These are phyloP conservation scores for Penicillium canariense DNA, from an alignment of 495 filamentous ascomycete species.

Conservation along the genomic window DNA sequence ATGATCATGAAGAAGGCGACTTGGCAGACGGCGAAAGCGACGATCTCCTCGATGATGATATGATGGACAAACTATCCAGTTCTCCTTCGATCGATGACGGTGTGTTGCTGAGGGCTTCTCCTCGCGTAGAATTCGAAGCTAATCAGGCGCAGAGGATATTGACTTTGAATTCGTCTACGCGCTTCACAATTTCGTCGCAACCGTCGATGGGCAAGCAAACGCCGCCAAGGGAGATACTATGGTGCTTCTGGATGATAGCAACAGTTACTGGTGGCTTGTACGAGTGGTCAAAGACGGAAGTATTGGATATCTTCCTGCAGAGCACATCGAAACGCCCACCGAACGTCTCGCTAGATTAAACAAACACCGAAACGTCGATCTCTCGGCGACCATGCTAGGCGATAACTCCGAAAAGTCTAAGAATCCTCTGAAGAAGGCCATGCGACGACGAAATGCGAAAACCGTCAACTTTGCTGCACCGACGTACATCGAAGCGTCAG, in stretches of 20 bases:
- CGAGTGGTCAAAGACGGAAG: slow-evolving; percentile 95
- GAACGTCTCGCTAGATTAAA: slow-evolving; percentile 91
- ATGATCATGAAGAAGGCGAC: slow-evolving; percentile 59
- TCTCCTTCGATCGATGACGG: slow-evolving; percentile 98
- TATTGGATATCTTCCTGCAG: slow-evolving; percentile 94
- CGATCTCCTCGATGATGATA: slow-evolving; percentile 78
- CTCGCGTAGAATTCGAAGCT: slow-evolving; percentile 38
- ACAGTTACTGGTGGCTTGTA: slow-evolving; percentile 99
- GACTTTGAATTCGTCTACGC: slow-evolving; percentile 99
- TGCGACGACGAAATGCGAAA: slow-evolving; percentile 82
- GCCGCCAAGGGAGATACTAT: slow-evolving; percentile 98
- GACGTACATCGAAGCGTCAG: slow-evolving; percentile 87
- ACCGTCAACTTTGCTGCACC: slow-evolving; percentile 84
- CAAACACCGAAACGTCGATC: slow-evolving; percentile 96
- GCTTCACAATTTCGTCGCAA: slow-evolving; percentile 94
- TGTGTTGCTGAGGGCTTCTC: slow-evolving; percentile 51
- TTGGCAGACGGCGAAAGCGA: slow-evolving; percentile 73
- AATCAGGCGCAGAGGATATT: slow-evolving; percentile 88
- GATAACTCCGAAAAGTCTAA: slow-evolving; percentile 87
- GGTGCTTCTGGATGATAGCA: slow-evolving; percentile 99
- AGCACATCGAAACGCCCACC: slow-evolving; percentile 98
- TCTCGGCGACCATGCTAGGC: slow-evolving; percentile 91
- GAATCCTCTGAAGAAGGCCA: slow-evolving; percentile 85
- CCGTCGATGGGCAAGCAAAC: slow-evolving; percentile 97
- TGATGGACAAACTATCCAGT: slow-evolving; percentile 96